Conservation (phyloP, 2,329 filamentous ascomycete genomes). For the Orbilia brochopaga region DNA sequence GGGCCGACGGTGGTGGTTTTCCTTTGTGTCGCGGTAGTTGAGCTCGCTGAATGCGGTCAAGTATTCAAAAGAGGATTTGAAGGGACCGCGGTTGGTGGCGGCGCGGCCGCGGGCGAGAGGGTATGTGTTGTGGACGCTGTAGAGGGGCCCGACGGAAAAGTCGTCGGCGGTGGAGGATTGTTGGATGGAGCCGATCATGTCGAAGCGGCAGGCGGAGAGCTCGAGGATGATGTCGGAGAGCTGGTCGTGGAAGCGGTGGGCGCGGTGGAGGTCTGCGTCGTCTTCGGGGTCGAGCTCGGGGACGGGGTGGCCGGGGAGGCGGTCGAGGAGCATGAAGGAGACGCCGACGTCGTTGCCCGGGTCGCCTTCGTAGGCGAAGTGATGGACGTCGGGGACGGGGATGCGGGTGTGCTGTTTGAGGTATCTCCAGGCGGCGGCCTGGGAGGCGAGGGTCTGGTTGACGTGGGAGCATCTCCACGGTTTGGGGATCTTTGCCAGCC, state of each 20-base stretch:
- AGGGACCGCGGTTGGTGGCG: constrained; percentile 41
- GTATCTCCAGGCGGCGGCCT: constrained; percentile 45
- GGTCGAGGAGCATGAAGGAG: constrained; percentile 43
- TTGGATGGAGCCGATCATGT: constrained; percentile 45
- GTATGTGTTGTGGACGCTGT: constrained; percentile 43
- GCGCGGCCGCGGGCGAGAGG: constrained; percentile 41
- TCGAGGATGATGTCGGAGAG: constrained; percentile 45
- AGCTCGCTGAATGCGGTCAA: constrained; percentile 37
- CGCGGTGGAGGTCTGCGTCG: constrained; percentile 14
- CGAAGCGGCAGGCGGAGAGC: constrained; percentile 32
- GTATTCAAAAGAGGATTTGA: constrained; percentile 36
- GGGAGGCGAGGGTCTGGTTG: constrained; percentile 36
- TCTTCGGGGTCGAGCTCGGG: constrained; percentile 44
- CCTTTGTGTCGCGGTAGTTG: constrained; percentile 44
- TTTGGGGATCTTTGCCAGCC: constrained; percentile 43
- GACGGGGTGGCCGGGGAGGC: constrained; percentile 26
- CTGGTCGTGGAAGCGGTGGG: constrained; percentile 42
- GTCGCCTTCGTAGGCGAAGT: constrained; percentile 39
- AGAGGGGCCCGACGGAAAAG: constrained; percentile 42
- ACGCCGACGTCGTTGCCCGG: constrained; percentile 26
- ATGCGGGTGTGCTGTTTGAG: constrained; percentile 41
- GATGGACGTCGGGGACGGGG: constrained; percentile 38
- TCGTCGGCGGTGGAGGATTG: constrained; percentile 29
- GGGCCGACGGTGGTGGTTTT: constrained; percentile 24
- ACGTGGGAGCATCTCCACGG: constrained; percentile 45